Conservation (phyloP, 2,329 filamentous ascomycete genomes). For the Aspergillus melleus region DNA sequence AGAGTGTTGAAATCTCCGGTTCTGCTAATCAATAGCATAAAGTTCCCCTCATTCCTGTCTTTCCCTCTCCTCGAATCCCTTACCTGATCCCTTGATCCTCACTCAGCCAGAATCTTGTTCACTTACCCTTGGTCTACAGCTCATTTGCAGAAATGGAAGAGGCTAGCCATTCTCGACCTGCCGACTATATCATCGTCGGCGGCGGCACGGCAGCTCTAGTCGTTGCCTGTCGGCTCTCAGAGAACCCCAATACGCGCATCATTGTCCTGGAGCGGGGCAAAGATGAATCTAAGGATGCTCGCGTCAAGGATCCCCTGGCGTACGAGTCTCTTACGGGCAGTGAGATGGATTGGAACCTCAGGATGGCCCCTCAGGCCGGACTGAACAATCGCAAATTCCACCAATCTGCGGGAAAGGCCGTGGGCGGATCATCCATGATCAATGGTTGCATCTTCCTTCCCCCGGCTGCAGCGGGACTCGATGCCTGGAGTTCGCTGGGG, state of each 20-base stretch:
- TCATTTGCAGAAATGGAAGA: no score
- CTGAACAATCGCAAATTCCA: constrained; percentile 43
- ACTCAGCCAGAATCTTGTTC: no score
- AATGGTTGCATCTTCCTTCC: constrained; percentile 39
- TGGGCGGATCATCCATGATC: constrained; percentile 51
- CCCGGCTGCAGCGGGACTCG: constrained; percentile 38
- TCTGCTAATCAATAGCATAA: no score
- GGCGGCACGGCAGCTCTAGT: constrained; percentile 35
- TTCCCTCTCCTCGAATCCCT: no score
- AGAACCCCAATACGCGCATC: constrained; percentile 26
- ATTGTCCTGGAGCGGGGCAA: constrained; percentile 31
- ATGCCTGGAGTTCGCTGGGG: constrained; percentile 48
- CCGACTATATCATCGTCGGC: constrained; percentile 21
- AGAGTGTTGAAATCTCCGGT: no score
- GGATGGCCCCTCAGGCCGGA: constrained; percentile 20
- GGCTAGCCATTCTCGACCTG: no score
- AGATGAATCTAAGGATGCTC: constrained; percentile 23
- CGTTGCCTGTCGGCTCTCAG: constrained; percentile 32
- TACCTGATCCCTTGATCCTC: no score
- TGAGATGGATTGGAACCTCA: constrained; percentile 29
- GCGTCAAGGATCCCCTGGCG: constrained; percentile 22
- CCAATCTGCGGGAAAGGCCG: constrained; percentile 49
- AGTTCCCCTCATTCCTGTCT: no score
- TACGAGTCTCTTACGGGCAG: constrained; percentile 19
- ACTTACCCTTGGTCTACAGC: no score